Percentiles rank a stretch among this genome's conserved stretches.
Conservation (phyloP, 345 rosid species). For the Aurinia saxatilis region DNA sequence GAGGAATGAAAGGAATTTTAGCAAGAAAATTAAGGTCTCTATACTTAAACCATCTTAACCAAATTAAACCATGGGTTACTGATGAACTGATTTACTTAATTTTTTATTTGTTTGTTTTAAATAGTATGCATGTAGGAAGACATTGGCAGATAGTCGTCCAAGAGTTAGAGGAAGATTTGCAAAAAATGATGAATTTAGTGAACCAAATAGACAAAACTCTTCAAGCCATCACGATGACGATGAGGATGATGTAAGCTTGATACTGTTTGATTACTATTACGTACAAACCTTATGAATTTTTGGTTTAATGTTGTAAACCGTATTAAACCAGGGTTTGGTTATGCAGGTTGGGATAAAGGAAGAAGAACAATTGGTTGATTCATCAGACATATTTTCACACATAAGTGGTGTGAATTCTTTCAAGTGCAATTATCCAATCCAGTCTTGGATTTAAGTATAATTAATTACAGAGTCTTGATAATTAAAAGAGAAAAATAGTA, state of each 20-base stretch:
- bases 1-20: conserved; percentile 87
- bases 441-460: conserved; percentile 63
- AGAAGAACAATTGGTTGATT: conserved; percentile 71
- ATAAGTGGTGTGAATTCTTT: conserved; percentile 86
- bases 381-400: conserved; percentile 83
- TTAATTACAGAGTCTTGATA: background rate
- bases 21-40: conserved; percentile 92
- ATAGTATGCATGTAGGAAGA: conserved; percentile 97
- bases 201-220: conserved; percentile 40
- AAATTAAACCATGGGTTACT: background rate
- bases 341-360: conserved; percentile 60
- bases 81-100: background rate
- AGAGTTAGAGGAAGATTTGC: conserved; percentile 96
- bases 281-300: background rate
- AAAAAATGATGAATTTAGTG: conserved; percentile 73
- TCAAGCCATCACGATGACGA: conserved; percentile 69
- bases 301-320: background rate
- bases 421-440: conserved; percentile 70
- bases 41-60: background rate
- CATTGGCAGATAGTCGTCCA: conserved; percentile 89
- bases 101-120: background rate
- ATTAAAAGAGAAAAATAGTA: background rate
- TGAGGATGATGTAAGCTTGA: conserved; percentile 49
- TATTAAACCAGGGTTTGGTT: background rate
- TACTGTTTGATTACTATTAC: background rate